Base-by-base conservation (phyloP, 352 stramenopile genomes). In the Pythium diclinum region DNA sequence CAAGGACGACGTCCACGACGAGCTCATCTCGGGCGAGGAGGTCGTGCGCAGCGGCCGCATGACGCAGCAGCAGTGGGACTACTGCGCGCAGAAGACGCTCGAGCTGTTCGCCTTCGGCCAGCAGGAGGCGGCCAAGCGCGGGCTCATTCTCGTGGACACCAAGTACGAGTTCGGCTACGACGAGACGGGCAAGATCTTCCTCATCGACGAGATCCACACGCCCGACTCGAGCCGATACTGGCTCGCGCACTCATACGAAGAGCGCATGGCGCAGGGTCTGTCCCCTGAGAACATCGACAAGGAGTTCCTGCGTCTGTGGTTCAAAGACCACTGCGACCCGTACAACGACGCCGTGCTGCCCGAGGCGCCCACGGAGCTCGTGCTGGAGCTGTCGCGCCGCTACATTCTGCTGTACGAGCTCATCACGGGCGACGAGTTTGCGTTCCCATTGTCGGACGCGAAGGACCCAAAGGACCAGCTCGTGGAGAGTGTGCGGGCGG, bases 271-370 rank as follows among this genome's bases (percentile, higher is more conserved):
- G 8, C 75, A 74, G 6, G 92, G 91, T 6, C 75, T 92, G 55
- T 96, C 98, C 57, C 97, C 97, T 16, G 96, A 99, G 62, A 99
- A 99, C 76, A 99, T 99, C 65, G 97, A 99, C 79, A 99, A 99
- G 85, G 97, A 99, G 79, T 99, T 99, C 70, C 73, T 99, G 54
- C 85, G 97, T 58, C 81, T 98, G 40, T 99, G 97, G 97, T 99
- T 98, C 80, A 84, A 88, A 56, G 82, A 98, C 33, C 88, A 98
- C 76, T 99, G 97, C 76, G 97, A 99, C 78, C 97, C 97, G 42
- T 99, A 99, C 87, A 98, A 98, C 13, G 95, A 98, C 73, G 82
- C 77, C 16, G 83, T 91, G 34, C 73, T 99, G 40, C 97, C 97
- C 1, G 97, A 98, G 30, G 97, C 97, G 13, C 97, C 97, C 6